Conservation (phyloP, 352 stramenopile species). For the Globisporangium splendens region DNA sequence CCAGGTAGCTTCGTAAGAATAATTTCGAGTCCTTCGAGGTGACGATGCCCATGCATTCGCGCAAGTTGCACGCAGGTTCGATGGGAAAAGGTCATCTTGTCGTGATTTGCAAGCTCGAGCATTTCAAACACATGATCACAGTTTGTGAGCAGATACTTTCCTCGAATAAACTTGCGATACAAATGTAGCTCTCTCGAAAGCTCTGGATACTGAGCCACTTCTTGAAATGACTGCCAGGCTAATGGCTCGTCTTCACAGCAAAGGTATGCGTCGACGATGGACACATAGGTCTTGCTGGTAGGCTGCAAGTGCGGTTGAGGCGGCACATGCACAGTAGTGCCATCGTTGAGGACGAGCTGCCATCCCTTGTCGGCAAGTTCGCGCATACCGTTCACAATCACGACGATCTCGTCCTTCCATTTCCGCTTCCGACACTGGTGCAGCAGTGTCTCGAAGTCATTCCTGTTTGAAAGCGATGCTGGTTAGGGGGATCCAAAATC, state of each 20-base stretch:
- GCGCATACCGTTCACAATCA: conserved; percentile 60
- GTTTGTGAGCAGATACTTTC: conserved; percentile 56
- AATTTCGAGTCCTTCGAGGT: conserved; percentile 49
- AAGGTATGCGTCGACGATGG: conserved; percentile 76
- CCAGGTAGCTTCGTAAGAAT: conserved; percentile 35
- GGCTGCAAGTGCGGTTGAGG: conserved; percentile 55
- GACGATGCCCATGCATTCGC: conserved; percentile 57
- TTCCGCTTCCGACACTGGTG: conserved; percentile 82
- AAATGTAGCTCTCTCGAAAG: conserved; percentile 41
- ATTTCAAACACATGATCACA: conserved; percentile 60
- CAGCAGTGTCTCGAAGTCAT: conserved; percentile 80
- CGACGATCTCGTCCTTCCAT: conserved; percentile 66
- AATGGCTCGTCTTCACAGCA: conserved; percentile 52
- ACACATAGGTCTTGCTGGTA: conserved; percentile 63
- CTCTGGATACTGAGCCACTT: conserved; percentile 35
- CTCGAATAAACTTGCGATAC: conserved; percentile 74
- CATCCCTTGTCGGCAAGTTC: conserved; percentile 44
- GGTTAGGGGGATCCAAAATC: too few species aligned
- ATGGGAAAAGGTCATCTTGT: conserved; percentile 53
- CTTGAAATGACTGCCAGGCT: conserved; percentile 53
- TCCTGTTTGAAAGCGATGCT: conserved; percentile 23
- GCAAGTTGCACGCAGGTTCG: conserved; percentile 65
- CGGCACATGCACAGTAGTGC: conserved; percentile 14
- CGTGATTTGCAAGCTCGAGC: conserved; percentile 36
- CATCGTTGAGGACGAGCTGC: conserved; percentile 2